phyloP scores from a whole-genome alignment of 2,329 filamentous ascomycete genomes.

The Aspergillus felis region DNA sequence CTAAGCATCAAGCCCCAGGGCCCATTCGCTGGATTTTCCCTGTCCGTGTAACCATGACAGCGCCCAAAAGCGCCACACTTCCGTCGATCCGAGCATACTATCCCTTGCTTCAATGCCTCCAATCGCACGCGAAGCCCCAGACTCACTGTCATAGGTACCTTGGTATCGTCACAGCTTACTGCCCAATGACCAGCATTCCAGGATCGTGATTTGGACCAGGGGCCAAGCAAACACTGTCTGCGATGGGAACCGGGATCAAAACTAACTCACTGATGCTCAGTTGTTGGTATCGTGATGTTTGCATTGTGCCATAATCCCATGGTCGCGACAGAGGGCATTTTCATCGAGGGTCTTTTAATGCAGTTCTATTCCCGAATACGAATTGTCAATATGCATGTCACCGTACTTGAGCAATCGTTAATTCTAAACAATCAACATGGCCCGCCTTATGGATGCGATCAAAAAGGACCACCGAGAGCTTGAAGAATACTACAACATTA shows the following conservation, averaged over 20 bases:
- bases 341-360: not conserved
- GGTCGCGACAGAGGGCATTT: not conserved
- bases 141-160: not conserved
- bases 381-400: not conserved
- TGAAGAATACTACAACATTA: conserved; percentile 41
- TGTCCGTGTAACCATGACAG: too few relatives aligned
- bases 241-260: not conserved
- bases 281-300: not conserved
- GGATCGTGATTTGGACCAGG: not conserved
- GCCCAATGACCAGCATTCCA: not conserved
- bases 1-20: too few relatives aligned
- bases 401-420: too few relatives aligned
- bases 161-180: not conserved
- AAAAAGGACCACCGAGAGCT: conserved; percentile 42
- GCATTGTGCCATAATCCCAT: not conserved
- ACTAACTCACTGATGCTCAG: not conserved
- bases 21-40: too few relatives aligned
- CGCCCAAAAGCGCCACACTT: too few relatives aligned
- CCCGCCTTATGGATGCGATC: conserved; percentile 36
- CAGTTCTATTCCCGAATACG: not conserved
- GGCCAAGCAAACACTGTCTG: not conserved
- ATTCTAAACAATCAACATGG: conserved; percentile 10
- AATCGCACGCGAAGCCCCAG: not conserved
- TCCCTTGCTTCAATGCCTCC: not conserved
- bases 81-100: not conserved